A percentile compares a stretch with the other conserved stretches of the same genome.
Evolutionary conservation across 2,329 filamentous ascomycete species (phyloP).

Genomic region (Xylaria polymorpha): DNA sequence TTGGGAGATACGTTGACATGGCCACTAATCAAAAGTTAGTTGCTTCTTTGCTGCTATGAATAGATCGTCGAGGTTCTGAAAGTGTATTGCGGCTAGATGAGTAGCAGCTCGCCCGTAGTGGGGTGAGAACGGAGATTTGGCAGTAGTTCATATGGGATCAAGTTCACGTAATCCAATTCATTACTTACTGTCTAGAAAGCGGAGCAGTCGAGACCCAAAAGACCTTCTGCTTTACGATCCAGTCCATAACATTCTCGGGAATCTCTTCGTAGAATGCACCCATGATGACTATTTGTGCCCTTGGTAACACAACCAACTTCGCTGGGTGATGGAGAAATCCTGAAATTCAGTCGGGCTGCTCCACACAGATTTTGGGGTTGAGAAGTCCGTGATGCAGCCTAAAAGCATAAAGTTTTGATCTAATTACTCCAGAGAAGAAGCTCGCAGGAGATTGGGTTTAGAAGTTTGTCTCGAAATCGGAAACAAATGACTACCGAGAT

Average conservation of each 20-base stretch:
- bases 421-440: background rate
- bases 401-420: background rate
- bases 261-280: slow-evolving; percentile 49
- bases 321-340: background rate
- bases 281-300: slow-evolving; percentile 41
- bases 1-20: slow-evolving; percentile 85
- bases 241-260: slow-evolving; percentile 62
- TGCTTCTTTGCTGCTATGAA: background rate
- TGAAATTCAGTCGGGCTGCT: background rate
- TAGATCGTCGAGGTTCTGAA: background rate
- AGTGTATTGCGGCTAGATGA: background rate
- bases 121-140: background rate
- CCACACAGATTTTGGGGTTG: background rate
- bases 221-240: slow-evolving; percentile 74
- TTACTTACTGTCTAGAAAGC: slow-evolving; percentile 53
- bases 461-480: background rate
- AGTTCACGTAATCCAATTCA: background rate
- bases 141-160: background rate
- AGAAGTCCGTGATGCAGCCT: background rate
- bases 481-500: background rate
- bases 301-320: background rate
- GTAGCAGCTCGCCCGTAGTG: background rate
- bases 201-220: slow-evolving; percentile 83
- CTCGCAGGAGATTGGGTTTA: background rate
- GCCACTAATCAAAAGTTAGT: slow-evolving; percentile 43